A percentile compares a stretch with the other conserved stretches of the same genome.
These are phyloP conservation scores for Cavenderia fasciculata DNA, from an alignment of 78 protist species.

Conservation along the genomic window DNA sequence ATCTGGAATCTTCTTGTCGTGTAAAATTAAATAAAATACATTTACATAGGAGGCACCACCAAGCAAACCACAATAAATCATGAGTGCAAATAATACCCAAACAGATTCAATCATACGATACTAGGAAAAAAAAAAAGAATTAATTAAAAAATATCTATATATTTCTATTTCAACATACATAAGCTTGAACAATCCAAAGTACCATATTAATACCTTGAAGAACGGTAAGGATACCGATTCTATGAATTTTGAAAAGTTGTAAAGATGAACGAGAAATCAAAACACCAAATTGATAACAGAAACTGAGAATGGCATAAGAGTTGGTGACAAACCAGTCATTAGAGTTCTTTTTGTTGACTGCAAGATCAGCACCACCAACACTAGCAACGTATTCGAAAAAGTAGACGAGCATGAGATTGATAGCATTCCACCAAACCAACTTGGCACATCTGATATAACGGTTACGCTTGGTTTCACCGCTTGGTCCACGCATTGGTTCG, in stretches of 20 bases:
- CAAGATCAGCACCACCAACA: constrained; percentile 73
- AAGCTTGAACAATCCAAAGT: constrained; percentile 84
- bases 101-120: constrained; percentile 45
- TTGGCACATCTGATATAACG: constrained; percentile 51
- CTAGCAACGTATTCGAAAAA: constrained; percentile 77
- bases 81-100: constrained; percentile 59
- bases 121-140: neutral
- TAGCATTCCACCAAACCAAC: constrained; percentile 33
- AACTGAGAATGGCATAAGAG: constrained; percentile 48
- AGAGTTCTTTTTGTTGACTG: neutral
- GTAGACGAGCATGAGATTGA: constrained; percentile 77
- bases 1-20: constrained; percentile 66
- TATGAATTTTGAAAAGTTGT: constrained; percentile 57
- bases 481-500: constrained; percentile 24
- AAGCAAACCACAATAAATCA: constrained; percentile 88
- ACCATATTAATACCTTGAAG: constrained; percentile 85
- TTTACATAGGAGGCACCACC: constrained; percentile 93
- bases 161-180: neutral
- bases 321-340: constrained; percentile 22
- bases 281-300: constrained; percentile 89
- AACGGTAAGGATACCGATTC: constrained; percentile 82
- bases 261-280: constrained; percentile 85
- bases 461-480: constrained; percentile 35
- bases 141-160: neutral
- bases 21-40: constrained; percentile 67